phyloP scores from a whole-genome alignment of 495 filamentous ascomycete species.

The Sordaria brevicollis region DNA sequence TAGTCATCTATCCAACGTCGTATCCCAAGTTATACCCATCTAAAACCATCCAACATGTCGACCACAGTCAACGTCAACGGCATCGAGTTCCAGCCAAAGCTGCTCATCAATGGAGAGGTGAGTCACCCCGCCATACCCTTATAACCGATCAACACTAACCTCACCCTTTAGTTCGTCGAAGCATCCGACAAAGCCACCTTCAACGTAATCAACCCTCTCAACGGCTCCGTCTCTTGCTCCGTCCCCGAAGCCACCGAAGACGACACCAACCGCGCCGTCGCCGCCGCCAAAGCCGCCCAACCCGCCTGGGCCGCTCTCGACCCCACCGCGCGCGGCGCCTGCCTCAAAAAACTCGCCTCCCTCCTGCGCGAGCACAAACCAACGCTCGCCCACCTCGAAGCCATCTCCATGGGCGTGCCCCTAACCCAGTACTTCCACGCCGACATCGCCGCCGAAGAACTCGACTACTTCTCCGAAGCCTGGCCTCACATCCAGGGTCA shows the following conservation, averaged over 20 bases:
- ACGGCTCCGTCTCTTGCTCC: constrained; percentile 11
- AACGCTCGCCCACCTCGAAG: constrained; percentile 45
- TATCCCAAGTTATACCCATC: neutral
- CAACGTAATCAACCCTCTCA: constrained; percentile 23
- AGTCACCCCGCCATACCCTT: neutral
- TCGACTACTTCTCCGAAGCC: constrained; percentile 27
- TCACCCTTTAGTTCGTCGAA: constrained; percentile 19
- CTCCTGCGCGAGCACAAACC: constrained; percentile 34
- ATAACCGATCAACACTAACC: neutral
- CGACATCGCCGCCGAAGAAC: constrained; percentile 6
- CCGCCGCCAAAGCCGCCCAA: constrained; percentile 48
- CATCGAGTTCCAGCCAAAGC: constrained; percentile 8
- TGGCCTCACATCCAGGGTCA: constrained; percentile 46
- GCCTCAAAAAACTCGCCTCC: constrained; percentile 42
- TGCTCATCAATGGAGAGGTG: constrained; percentile 33
- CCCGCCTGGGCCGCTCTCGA: constrained; percentile 44
- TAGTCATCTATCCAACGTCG: neutral
- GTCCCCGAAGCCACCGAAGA: constrained; percentile 25
- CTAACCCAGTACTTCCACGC: constrained; percentile 22
- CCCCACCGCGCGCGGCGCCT: constrained; percentile 29
- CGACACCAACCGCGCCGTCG: constrained; percentile 49
- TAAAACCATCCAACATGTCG: neutral
- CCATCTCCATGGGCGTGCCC: constrained; percentile 41
- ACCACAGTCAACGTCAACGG: neutral
- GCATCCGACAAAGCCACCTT: constrained; percentile 26